Percentiles rank a stretch among this genome's conserved stretches.
Evolutionary conservation across 148 eudicot genomes (phyloP).

Genomic region (Dysphania ambrosioides): DNA sequence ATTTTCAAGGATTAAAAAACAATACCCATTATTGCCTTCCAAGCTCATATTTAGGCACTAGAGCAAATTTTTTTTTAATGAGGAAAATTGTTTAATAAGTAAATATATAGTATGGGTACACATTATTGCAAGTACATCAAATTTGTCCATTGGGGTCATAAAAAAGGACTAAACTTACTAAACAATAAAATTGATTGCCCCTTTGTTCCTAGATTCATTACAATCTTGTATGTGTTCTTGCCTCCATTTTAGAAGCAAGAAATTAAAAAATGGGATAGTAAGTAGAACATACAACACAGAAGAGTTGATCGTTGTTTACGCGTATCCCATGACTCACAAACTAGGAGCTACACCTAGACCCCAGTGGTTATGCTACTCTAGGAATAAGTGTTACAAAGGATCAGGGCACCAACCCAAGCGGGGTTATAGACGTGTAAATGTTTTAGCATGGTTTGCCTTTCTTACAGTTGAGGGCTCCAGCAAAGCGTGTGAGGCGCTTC

Average conservation of each 20-base stretch:
- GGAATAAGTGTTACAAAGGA: no score
- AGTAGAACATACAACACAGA: neutral
- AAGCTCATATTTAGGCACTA: no score
- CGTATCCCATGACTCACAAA: neutral
- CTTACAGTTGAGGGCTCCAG: conserved; percentile 42
- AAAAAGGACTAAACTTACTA: neutral
- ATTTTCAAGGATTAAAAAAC: no score
- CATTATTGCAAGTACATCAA: neutral
- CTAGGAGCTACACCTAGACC: conserved; percentile 3
- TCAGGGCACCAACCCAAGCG: no score
- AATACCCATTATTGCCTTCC: no score
- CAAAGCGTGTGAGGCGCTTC: conserved; percentile 33
- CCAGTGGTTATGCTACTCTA: neutral
- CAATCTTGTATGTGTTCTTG: neutral
- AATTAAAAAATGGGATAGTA: neutral
- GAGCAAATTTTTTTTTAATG: no score
- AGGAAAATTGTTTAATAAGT: no score
- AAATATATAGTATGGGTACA: neutral
- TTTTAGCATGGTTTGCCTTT: conserved; percentile 27
- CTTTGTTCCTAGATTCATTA: neutral
- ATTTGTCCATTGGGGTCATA: neutral
- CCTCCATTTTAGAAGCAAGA: neutral
- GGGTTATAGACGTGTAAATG: no score
- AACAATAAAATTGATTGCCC: neutral
- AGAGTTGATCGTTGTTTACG: neutral